Evolutionary conservation across 2,329 filamentous ascomycete genomes (phyloP), one percentile per base, ranked within the genome.

Genomic region (Colletotrichum shisoi): DNA sequence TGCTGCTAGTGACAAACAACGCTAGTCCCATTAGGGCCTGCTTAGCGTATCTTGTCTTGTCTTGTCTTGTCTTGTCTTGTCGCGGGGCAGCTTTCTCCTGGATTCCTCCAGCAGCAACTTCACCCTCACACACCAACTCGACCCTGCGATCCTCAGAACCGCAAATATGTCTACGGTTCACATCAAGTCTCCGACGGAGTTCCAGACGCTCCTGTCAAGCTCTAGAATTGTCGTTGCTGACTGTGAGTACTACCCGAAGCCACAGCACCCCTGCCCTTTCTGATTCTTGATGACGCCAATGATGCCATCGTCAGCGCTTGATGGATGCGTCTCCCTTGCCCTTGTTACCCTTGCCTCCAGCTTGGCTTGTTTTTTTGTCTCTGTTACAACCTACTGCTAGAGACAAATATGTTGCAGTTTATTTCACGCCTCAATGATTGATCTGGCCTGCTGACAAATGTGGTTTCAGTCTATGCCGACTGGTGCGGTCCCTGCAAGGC

Each of bases 401-500:
- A 1, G n/a, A 37, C 31, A 1, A 21, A 3, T 1, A 39, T 48
- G 3, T 12, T 13, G 42, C 44, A 2, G 1, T 13, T 46, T 24
- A 9, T 21, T 17, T 12, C 9, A 27, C 12, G 12, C 19, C 4
- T 39, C 51, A 9, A 42, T 3, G 40, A 40, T 49, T 57, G 39
- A 27, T 48, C 27, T 59, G 70, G 68, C 71, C 51, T 72, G 73
- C 74, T 73, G 72, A 74, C 73, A 72, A 62, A 68, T 58, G 58
- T 63, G 45, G 73, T 71, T 73, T 62, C 73, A 96, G 93, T 97
- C 84, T 94, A 92, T 74, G 92, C 93, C 74, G 89, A 92, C 74
- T 95, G 91, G 89, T 96, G 91, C 75, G 89, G 83, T 40, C 91
- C 93, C 74, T 96, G 93, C 85, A 91, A 92, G 73, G 84, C 87